Conservation (phyloP, 345 rosid species). For the Brassica carinata region DNA sequence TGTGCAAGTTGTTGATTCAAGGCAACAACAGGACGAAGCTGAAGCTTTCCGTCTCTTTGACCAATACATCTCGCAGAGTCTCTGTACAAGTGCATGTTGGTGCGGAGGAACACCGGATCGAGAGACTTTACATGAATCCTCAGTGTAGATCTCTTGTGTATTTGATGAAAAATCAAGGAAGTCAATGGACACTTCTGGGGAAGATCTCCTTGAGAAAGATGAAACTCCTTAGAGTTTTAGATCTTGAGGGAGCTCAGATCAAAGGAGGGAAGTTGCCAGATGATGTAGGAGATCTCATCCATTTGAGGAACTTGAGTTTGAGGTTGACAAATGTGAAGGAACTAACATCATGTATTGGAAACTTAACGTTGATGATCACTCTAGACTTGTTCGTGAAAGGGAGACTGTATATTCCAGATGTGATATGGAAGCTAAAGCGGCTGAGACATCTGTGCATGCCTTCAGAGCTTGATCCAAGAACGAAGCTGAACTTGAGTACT, state of each 20-base stretch:
- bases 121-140: constrained; percentile 25
- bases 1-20: constrained; percentile 25
- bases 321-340: constrained; percentile 29
- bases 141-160: constrained; percentile 42
- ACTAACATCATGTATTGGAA: constrained; percentile 26
- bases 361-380: constrained; percentile 29
- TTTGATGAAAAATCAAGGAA: constrained; percentile 32
- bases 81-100: constrained; percentile 34
- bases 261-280: constrained; percentile 34
- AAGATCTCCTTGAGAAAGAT: constrained; percentile 33
- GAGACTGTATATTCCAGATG: constrained; percentile 28
- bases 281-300: constrained; percentile 46
- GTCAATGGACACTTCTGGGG: constrained; percentile 30
- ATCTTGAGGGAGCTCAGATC: constrained; percentile 39
- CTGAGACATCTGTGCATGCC: constrained; percentile 38
- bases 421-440: constrained; percentile 33
- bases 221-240: constrained; percentile 44
- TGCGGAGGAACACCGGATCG: constrained; percentile 30
- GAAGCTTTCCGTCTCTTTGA: constrained; percentile 10
- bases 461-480: constrained; percentile 13
- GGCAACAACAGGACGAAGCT: neutral
- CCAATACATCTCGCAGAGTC: constrained; percentile 38
- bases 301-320: constrained; percentile 37
- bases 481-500: constrained; percentile 32
- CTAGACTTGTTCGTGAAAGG: constrained; percentile 29